Evolutionary conservation across 2,329 filamentous ascomycete genomes (phyloP), one percentile per base, ranked within the genome.

Genomic region (Colletotrichum sojae): DNA sequence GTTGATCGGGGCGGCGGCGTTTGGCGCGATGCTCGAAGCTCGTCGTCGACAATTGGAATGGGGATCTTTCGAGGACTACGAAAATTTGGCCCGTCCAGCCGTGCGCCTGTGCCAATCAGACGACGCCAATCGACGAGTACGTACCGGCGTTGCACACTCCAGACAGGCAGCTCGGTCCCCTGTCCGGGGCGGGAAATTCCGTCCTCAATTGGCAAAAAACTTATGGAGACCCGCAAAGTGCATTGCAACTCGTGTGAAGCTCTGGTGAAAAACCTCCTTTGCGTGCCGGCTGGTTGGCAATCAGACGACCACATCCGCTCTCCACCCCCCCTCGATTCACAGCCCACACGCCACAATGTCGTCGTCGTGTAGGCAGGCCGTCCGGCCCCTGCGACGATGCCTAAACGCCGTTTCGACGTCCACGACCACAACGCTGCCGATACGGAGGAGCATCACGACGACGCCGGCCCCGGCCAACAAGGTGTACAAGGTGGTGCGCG

Each of bases 341-440:
- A 65, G 52, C 60, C 57, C 48, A 62, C 39, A 64, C 71, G 59
- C 67, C 70, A 76, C 71, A 76, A 91, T 91, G 89, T 87, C 67
- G 46, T 69, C 89, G 78, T 83, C 83, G 78, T 88, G 87, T 77
- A 86, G 87, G 78, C 88, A 86, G 82, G 86, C 86, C 77, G 83
- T 82, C 67, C 82, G 88, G 80, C 88, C 89, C 71, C 80, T 90
- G 72, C 78, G 86, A 73, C 83, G 85, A 81, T 87, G 86, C 73
- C 77, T 90, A 72, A 83, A 83, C 76, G 83, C 83, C 75, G 78
- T 76, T 72, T 69, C 78, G 75, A 65, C 67, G 75, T 36, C 31
- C 31, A 36, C 31, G 31, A 36, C 31, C 31, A 63, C 76, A 75
- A 63, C 76, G 49, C 39, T 72, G 56, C 61, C 75, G 36, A 65